Base-by-base conservation (phyloP, 2,329 filamentous ascomycete species). In the Cladophialophora exuberans region DNA sequence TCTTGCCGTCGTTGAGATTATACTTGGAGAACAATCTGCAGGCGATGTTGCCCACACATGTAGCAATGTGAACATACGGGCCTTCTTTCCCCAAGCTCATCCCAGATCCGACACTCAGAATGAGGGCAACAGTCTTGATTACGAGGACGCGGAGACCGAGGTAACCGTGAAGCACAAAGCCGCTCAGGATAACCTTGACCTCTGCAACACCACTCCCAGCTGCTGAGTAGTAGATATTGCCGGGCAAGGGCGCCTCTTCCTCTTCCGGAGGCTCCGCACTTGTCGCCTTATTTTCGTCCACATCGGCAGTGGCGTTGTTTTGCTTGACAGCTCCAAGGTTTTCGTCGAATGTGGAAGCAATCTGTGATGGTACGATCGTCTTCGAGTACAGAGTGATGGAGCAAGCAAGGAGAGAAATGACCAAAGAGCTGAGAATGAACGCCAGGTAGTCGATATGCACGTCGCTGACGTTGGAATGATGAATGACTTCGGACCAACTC, bases 151-250 rank as follows among this genome's bases (percentile, higher is more conserved):
- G 89, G 33, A 96, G 72, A 64, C 94, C 94, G 6, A 99, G 81
- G 69, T 97, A 97, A 1, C 94, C 93, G 77, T 97, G 94, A 52
- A 99, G 78, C 52, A 99, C 93, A 67, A 97, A 99, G 4, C 94
- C 94, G 66, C 91, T 97, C n/a, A 97, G 82, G 55, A 97, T 97
- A 56, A 97, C 94, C 62, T 94, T 92, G 52, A 97, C 93, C 74
- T 99, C 94, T 5, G 94, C 94, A 10, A 99, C 94, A 65, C 94
- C 94, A 72, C 91, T 96, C 44, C 94, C 94, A 36, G 93, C 93
- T 55, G 93, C 94, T 6, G 94, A 92, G 71, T 97, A 99, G 72
- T 96, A 99, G 4, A 93, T 82, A 70, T 67, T 25, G 71, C 69
- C 52, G 70, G 59, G 65, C 67, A 65, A 67, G n/a, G n/a, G n/a